Evolutionary conservation across 108 stramenopile species (phyloP).

Genomic region (Tribonema minus): DNA sequence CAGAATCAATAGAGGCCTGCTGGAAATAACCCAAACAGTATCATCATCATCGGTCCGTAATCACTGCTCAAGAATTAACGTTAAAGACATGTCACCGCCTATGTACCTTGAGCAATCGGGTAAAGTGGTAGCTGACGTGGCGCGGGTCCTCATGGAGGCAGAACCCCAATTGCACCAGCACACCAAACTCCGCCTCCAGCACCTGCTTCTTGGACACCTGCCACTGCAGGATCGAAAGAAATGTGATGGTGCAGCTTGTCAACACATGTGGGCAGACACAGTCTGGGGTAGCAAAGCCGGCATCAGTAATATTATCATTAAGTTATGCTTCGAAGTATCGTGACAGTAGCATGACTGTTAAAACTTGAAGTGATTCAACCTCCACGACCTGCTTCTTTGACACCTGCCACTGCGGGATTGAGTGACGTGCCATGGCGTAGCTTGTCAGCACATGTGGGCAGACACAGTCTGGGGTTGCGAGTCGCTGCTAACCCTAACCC

Average conservation of each 20-base stretch:
- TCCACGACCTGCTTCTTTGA: conserved; percentile 40
- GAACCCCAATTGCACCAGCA: conserved; percentile 43
- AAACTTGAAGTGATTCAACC: too few species aligned
- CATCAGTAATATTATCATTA: too few species aligned
- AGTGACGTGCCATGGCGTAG: too few species aligned
- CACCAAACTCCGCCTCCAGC: conserved; percentile 52
- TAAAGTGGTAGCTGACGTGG: conserved; percentile 33
- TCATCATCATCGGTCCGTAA: background rate
- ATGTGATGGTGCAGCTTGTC: too few species aligned
- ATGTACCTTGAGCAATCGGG: conserved; percentile 39
- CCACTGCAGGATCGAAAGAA: background rate
- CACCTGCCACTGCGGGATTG: background rate
- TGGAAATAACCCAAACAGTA: background rate
- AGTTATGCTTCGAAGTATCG: too few species aligned
- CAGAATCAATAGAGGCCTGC: background rate
- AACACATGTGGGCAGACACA: background rate
- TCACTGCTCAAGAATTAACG: too few species aligned
- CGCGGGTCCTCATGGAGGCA: conserved; percentile 41
- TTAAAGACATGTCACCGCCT: background rate
- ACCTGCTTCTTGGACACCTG: conserved; percentile 37
- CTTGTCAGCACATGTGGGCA: background rate
- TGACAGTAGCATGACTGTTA: too few species aligned
- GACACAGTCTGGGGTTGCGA: background rate
- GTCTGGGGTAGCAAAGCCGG: background rate
- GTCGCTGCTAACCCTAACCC: too few species aligned